Conservation (phyloP, 2,329 filamentous ascomycete species). For the Paecilomyces sp. region DNA sequence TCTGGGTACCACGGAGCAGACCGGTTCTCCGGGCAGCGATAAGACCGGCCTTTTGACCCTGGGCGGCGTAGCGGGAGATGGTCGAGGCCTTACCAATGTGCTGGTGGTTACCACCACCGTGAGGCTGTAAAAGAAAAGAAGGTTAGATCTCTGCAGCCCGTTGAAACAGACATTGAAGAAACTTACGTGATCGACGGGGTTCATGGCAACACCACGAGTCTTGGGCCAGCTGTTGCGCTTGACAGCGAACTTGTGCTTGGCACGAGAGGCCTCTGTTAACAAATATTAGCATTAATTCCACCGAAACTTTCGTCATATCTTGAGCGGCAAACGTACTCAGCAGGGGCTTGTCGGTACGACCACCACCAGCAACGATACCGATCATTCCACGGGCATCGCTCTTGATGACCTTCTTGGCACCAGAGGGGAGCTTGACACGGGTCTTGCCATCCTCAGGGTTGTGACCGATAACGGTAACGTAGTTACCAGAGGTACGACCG, state of each 20-base stretch:
- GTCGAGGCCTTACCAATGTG: slow-evolving; percentile 99
- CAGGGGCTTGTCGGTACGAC: slow-evolving; percentile 98
- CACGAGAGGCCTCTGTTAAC: slow-evolving; percentile 83
- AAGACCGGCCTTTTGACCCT: slow-evolving; percentile 99
- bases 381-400: slow-evolving; percentile 95
- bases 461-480: slow-evolving; percentile 96
- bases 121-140: slow-evolving; percentile 46
- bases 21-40: slow-evolving; percentile 99
- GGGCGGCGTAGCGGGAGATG: slow-evolving; percentile 94
- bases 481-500: slow-evolving; percentile 97
- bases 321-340: slow-evolving; percentile 55
- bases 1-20: slow-evolving; percentile 99
- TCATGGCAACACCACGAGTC: slow-evolving; percentile 99
- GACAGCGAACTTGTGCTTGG: slow-evolving; percentile 99
- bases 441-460: slow-evolving; percentile 99
- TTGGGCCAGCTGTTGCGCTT: slow-evolving; percentile 99
- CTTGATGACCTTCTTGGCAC: slow-evolving; percentile 98
- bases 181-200: slow-evolving; percentile 91
- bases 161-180: slow-evolving; percentile 1
- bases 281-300: slow-evolving; percentile 32
- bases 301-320: not conserved
- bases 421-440: slow-evolving; percentile 97
- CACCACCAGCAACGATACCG: slow-evolving; percentile 98
- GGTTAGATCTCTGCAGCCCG: slow-evolving; percentile 12
- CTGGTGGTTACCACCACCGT: slow-evolving; percentile 99